These are phyloP conservation scores for Barnettozyma hawaiiensis DNA, from an alignment of 1,139 yeast species.

Conservation along the genomic window DNA sequence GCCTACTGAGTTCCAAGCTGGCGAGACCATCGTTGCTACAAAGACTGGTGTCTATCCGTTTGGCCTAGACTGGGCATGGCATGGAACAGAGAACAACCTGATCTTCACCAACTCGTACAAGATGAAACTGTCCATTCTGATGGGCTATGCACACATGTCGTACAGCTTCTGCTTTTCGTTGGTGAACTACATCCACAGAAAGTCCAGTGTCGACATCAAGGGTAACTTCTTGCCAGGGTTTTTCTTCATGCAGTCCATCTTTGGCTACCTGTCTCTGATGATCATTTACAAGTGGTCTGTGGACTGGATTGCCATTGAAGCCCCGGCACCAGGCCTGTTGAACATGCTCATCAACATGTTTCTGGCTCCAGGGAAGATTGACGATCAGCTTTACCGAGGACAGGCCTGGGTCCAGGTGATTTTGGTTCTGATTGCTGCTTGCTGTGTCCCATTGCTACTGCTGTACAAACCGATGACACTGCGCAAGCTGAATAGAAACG, in stretches of 20 bases:
- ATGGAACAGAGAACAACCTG: constrained; percentile 88
- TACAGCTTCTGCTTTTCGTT: constrained; percentile 82
- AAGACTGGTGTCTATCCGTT: constrained; percentile 67
- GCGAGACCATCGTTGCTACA: constrained; percentile 58
- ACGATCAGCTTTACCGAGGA: constrained; percentile 57
- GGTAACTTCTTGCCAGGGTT: constrained; percentile 95
- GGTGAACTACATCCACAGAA: constrained; percentile 71
- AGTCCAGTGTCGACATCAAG: constrained; percentile 73
- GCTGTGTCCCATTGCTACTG: constrained; percentile 75
- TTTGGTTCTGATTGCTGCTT: constrained; percentile 52
- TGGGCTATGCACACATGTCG: constrained; percentile 95
- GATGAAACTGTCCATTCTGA: constrained; percentile 89
- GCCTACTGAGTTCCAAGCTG: constrained; percentile 60
- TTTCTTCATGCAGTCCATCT: constrained; percentile 87
- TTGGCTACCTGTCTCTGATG: constrained; percentile 68
- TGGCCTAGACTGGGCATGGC: constrained; percentile 96
- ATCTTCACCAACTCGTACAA: constrained; percentile 90
- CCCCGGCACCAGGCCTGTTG: constrained; percentile 74
- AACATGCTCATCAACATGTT: constrained; percentile 83
- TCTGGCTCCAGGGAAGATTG: constrained; percentile 67
- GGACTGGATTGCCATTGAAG: constrained; percentile 63
- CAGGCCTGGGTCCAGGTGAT: constrained; percentile 59
- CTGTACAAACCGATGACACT: constrained; percentile 58
- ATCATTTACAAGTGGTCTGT: constrained; percentile 77
- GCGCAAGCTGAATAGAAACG: constrained; percentile 28